These are phyloP conservation scores for Trichoderma afroharzianum DNA, from an alignment of 2,329 filamentous ascomycete genomes.

Conservation along the genomic window DNA sequence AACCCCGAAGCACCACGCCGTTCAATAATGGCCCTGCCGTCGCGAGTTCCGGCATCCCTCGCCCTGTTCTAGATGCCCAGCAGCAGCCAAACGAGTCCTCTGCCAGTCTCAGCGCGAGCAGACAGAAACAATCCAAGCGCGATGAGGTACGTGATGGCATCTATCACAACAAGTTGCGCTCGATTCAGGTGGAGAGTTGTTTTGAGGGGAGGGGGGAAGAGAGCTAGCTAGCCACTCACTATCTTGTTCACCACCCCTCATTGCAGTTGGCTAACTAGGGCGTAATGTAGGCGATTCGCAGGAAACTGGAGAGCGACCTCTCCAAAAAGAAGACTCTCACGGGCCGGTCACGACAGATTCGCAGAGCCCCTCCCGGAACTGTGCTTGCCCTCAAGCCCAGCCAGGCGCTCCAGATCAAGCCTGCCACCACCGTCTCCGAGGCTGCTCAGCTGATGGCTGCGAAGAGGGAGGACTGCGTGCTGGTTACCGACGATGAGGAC, in stretches of 20 bases:
- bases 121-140: conserved; percentile 93
- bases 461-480: conserved; percentile 94
- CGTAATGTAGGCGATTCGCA: conserved; percentile 77
- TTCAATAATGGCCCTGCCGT: conserved; percentile 51
- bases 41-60: conserved; percentile 61
- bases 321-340: conserved; percentile 91
- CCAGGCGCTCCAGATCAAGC: conserved; percentile 96
- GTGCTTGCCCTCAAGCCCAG: conserved; percentile 94
- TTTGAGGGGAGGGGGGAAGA: background rate
- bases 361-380: conserved; percentile 93
- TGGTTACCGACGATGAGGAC: conserved; percentile 97
- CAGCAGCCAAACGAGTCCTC: conserved; percentile 59
- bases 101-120: conserved; percentile 73
- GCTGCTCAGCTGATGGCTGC: conserved; percentile 98
- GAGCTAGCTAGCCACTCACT: background rate
- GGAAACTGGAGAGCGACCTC: conserved; percentile 95
- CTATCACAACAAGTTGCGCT: background rate
- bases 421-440: conserved; percentile 86
- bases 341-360: conserved; percentile 74
- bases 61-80: conserved; percentile 66
- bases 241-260: background rate
- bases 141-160: conserved; percentile 76
- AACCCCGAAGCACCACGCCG: conserved; percentile 55
- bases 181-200: background rate
- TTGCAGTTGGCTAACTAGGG: conserved; percentile 11